Evolutionary conservation across 371 early-diverging fungal species (phyloP).

Genomic region (Umbelopsis sp.): DNA sequence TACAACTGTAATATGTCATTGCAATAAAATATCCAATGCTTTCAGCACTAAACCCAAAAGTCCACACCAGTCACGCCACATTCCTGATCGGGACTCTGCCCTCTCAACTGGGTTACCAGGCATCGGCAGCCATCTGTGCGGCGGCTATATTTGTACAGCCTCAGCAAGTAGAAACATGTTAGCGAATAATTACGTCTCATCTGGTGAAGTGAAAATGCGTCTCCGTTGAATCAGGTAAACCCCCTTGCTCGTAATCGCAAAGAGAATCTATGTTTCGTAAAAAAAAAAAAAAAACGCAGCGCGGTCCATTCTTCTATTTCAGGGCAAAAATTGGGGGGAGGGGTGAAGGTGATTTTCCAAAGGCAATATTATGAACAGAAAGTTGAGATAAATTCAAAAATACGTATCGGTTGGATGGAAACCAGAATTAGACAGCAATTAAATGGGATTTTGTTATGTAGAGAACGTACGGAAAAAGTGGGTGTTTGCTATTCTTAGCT

Average conservation of each 20-base stretch:
- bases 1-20: background rate
- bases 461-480: background rate
- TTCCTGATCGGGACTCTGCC: background rate
- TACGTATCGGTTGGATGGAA: background rate
- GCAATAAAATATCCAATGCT: background rate
- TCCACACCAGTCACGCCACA: background rate
- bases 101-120: background rate
- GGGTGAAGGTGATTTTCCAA: too few species aligned
- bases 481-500: slow-evolving; percentile 9
- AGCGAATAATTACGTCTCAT: too few species aligned
- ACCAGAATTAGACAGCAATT: background rate
- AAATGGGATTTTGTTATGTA: background rate
- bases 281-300: too few species aligned
- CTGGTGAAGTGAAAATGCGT: too few species aligned
- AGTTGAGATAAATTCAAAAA: slow-evolving; percentile 2
- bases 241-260: too few species aligned
- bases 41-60: background rate
- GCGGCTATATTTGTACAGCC: too few species aligned
- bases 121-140: background rate
- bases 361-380: background rate
- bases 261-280: too few species aligned
- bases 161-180: too few species aligned
- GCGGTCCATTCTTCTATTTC: too few species aligned
- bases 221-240: too few species aligned
- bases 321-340: too few species aligned